These are phyloP conservation scores for Boletus huronensis DNA, from an alignment of 768 basidiomycete species.

Conservation along the genomic window DNA sequence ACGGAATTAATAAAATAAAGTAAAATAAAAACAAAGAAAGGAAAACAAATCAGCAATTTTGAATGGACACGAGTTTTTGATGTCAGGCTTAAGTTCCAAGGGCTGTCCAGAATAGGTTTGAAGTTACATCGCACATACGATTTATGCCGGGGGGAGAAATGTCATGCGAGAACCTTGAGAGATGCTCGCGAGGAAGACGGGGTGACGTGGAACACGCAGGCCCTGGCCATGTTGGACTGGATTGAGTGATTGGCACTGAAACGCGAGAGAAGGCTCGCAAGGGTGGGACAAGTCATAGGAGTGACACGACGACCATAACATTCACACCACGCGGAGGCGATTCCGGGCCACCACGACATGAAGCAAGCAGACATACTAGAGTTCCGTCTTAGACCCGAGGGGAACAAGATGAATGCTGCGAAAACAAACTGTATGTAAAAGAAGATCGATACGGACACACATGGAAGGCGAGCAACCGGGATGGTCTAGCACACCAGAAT, in stretches of 20 bases:
- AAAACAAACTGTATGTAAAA: slow-evolving; percentile 30
- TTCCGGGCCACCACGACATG: slow-evolving; percentile 23
- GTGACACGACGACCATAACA: slow-evolving; percentile 13
- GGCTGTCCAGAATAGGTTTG: slow-evolving; percentile 8
- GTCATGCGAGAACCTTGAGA: slow-evolving; percentile 5
- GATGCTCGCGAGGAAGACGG: slow-evolving; percentile 1
- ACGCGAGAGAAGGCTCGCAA: slow-evolving; percentile 18
- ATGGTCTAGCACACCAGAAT: slow-evolving; percentile 15
- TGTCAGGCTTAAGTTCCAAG: slow-evolving; percentile 6
- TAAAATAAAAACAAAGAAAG: slow-evolving; percentile 20
- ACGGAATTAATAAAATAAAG: slow-evolving; percentile 13
- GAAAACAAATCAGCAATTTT: slow-evolving; percentile 9
- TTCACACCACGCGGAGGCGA: slow-evolving; percentile 17
- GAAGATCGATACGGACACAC: slow-evolving; percentile 24
- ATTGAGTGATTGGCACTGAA: slow-evolving; percentile 18
- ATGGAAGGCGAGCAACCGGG: slow-evolving; percentile 23
- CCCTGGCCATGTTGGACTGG: neutral
- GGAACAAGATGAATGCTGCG: slow-evolving; percentile 16
- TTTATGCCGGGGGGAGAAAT: slow-evolving; percentile 13
- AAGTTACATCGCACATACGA: slow-evolving; percentile 7
- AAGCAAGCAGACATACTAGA: slow-evolving; percentile 25
- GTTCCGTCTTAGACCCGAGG: slow-evolving; percentile 33
- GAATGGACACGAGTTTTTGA: slow-evolving; percentile 1
- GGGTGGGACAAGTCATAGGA: slow-evolving; percentile 20
- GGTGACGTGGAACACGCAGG: neutral